Evolutionary conservation across 2,329 filamentous ascomycete species (phyloP).

Genomic region (Clonostachys solani): DNA sequence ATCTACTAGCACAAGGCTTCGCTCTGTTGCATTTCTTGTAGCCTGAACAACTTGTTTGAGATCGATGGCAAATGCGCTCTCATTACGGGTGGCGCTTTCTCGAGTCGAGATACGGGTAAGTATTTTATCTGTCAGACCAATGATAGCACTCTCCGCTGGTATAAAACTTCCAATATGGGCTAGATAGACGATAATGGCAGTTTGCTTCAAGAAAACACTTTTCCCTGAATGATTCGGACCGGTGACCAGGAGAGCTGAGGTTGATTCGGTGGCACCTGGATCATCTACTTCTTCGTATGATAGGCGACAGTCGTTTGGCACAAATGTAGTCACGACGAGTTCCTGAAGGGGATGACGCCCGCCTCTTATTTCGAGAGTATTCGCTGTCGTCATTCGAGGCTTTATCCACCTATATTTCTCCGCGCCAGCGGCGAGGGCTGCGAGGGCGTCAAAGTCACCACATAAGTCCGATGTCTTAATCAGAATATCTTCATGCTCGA

Average conservation of each 20-base stretch:
- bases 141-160: slow-evolving; percentile 68
- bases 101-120: slow-evolving; percentile 78
- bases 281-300: slow-evolving; percentile 42
- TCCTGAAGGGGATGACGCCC: slow-evolving; percentile 89
- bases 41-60: slow-evolving; percentile 81
- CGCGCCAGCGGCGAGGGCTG: slow-evolving; percentile 77
- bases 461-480: slow-evolving; percentile 70
- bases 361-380: slow-evolving; percentile 68
- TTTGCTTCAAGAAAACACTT: slow-evolving; percentile 91
- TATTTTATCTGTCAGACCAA: slow-evolving; percentile 91
- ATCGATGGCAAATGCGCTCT: slow-evolving; percentile 70
- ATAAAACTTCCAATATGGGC: slow-evolving; percentile 93
- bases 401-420: slow-evolving; percentile 65
- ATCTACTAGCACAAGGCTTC: slow-evolving; percentile 83
- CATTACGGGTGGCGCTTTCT: slow-evolving; percentile 53
- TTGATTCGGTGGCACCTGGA: slow-evolving; percentile 1
- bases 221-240: slow-evolving; percentile 97
- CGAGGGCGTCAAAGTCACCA: slow-evolving; percentile 80
- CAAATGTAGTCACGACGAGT: slow-evolving; percentile 71
- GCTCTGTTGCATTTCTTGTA: slow-evolving; percentile 67
- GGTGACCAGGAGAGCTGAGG: slow-evolving; percentile 73
- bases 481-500: slow-evolving; percentile 65
- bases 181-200: slow-evolving; percentile 85
- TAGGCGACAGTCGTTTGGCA: slow-evolving; percentile 77
- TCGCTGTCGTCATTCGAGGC: slow-evolving; percentile 66